Evolutionary conservation across 352 stramenopile species (phyloP).

Genomic region (Globisporangium ultimum): DNA sequence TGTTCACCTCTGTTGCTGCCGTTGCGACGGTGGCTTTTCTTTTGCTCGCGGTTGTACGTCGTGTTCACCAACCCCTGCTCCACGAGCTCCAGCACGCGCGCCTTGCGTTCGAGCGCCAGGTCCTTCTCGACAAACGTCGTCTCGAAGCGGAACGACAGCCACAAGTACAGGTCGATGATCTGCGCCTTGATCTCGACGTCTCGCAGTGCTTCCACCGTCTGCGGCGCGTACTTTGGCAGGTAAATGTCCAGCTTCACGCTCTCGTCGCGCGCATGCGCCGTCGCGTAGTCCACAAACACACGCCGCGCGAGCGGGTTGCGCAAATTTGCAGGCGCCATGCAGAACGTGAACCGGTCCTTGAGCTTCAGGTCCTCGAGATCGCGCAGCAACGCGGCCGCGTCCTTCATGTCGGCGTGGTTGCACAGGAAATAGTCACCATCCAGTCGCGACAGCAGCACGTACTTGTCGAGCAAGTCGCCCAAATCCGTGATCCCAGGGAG

Average conservation of each 20-base stretch:
- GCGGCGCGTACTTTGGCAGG: conserved; percentile 61
- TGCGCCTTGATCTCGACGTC: conserved; percentile 90
- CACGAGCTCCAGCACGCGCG: conserved; percentile 58
- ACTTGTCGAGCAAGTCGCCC: conserved; percentile 74
- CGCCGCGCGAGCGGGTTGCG: conserved; percentile 68
- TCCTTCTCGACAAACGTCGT: conserved; percentile 78
- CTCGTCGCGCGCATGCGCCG: conserved; percentile 61
- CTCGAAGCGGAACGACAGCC: conserved; percentile 91
- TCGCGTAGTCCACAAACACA: conserved; percentile 86
- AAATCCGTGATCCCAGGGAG: conserved; percentile 68
- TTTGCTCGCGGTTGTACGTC: conserved; percentile 64
- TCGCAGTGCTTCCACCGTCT: conserved; percentile 79
- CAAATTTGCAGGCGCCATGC: conserved; percentile 85
- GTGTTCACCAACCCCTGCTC: conserved; percentile 72
- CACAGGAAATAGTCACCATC: conserved; percentile 93
- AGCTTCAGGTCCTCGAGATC: conserved; percentile 64
- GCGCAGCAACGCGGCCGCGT: conserved; percentile 52
- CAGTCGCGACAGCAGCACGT: conserved; percentile 81
- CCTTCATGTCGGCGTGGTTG: conserved; percentile 80
- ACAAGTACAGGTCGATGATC: conserved; percentile 94
- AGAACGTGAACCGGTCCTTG: conserved; percentile 85
- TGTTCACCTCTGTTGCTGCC: neutral
- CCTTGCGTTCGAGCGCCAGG: conserved; percentile 63
- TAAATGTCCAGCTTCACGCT: conserved; percentile 83
- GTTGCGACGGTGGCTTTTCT: conserved; percentile 20